A percentile compares a stretch with the other conserved stretches of the same genome.
These are phyloP conservation scores for Annulohypoxylon moriforme DNA, from an alignment of 495 filamentous ascomycete species.

Conservation along the genomic window DNA sequence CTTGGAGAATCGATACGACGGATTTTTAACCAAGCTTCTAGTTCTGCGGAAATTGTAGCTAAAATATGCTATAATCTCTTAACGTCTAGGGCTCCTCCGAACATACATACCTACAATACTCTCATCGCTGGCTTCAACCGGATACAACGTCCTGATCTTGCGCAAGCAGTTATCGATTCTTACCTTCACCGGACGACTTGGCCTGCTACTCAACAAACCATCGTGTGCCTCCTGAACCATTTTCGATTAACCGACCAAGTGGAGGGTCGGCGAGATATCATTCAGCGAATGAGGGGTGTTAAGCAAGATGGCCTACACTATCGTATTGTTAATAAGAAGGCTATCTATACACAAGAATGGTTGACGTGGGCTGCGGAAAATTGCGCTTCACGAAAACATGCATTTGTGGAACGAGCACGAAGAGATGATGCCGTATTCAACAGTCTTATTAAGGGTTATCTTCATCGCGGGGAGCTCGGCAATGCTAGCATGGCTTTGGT, in stretches of 20 bases:
- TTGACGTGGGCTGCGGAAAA: constrained; percentile 29
- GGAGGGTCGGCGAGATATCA: constrained; percentile 53
- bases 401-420: constrained; percentile 46
- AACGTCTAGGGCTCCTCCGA: constrained; percentile 65
- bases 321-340: constrained; percentile 25
- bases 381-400: constrained; percentile 34
- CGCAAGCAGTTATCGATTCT: constrained; percentile 64
- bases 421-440: constrained; percentile 46
- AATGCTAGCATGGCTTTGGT: constrained; percentile 52
- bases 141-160: constrained; percentile 61
- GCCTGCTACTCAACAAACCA: constrained; percentile 64
- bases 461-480: constrained; percentile 51
- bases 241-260: constrained; percentile 58
- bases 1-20: constrained; percentile 51
- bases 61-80: constrained; percentile 77
- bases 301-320: constrained; percentile 33
- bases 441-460: constrained; percentile 52
- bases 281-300: constrained; percentile 55
- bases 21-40: constrained; percentile 45
- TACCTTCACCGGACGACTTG: constrained; percentile 60
- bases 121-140: constrained; percentile 69
- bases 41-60: constrained; percentile 53
- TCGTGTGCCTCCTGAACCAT: constrained; percentile 65
- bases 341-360: constrained; percentile 25
- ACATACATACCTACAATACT: constrained; percentile 72